phyloP scores from a whole-genome alignment of 2,329 filamentous ascomycete species.

The Colletotrichum lupini region DNA sequence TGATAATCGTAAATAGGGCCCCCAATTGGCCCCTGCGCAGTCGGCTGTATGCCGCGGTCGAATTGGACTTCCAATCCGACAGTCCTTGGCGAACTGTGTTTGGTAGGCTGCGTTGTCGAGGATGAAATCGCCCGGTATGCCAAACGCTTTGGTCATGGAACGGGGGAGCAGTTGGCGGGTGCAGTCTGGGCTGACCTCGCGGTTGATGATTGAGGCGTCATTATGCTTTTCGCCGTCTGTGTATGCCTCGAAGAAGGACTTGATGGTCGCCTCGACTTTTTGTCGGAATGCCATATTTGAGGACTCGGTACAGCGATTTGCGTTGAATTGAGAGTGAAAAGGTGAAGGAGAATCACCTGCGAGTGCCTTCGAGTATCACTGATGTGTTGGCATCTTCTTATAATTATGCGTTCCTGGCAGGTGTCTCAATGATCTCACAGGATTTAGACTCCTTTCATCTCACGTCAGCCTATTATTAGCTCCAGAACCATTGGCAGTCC shows the following conservation, averaged over 20 bases:
- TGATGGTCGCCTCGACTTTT: conserved; percentile 1
- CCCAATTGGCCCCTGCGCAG: no score
- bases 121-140: neutral
- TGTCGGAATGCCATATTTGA: neutral
- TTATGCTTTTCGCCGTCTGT: neutral
- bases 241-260: conserved; percentile 12
- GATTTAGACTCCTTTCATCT: no score
- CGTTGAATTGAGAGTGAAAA: neutral
- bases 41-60: no score
- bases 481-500: no score
- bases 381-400: no score
- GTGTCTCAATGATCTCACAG: no score
- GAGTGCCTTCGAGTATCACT: neutral
- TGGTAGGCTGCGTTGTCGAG: neutral
- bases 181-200: conserved; percentile 21
- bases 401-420: no score
- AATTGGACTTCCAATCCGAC: no score
- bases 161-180: conserved; percentile 15
- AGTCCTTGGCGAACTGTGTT: neutral
- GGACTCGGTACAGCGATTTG: neutral
- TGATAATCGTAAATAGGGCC: no score
- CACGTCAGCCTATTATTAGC: no score
- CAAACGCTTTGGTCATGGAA: conserved; percentile 1
- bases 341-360: neutral
- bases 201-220: conserved; percentile 27